Evolutionary conservation across 1,284 basidiomycete species (phyloP).

Genomic region (Sporisorium sorghi): DNA sequence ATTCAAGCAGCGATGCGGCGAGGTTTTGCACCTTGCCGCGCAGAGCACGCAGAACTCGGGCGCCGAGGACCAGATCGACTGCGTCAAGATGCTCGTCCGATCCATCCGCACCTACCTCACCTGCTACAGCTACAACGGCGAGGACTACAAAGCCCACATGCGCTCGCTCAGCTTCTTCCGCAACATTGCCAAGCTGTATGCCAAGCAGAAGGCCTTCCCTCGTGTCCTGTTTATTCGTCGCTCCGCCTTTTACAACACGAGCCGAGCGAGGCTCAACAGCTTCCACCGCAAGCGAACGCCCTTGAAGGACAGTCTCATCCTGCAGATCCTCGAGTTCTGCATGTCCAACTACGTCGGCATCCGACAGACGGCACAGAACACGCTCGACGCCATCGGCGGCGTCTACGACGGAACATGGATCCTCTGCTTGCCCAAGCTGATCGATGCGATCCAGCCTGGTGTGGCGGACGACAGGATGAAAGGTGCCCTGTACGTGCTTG

Average conservation of each 20-base stretch:
- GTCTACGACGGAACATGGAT: constrained; percentile 85
- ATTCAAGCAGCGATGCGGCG: constrained; percentile 78
- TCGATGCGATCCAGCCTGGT: constrained; percentile 75
- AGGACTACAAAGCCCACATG: constrained; percentile 65
- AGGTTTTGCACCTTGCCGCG: constrained; percentile 79
- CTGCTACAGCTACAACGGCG: constrained; percentile 66
- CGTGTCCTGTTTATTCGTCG: constrained; percentile 82
- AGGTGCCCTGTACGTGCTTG: constrained; percentile 88
- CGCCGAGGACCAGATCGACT: constrained; percentile 92
- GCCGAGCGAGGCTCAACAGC: constrained; percentile 77
- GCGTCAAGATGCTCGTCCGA: constrained; percentile 75
- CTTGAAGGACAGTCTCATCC: constrained; percentile 82
- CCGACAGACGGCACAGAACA: constrained; percentile 78
- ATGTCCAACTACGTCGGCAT: constrained; percentile 71
- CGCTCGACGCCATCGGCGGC: constrained; percentile 78
- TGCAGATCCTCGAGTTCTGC: constrained; percentile 83
- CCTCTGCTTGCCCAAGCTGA: constrained; percentile 76
- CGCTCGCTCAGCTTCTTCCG: constrained; percentile 59
- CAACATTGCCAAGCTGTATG: constrained; percentile 74
- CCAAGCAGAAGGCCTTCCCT: constrained; percentile 80
- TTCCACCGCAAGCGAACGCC: constrained; percentile 83
- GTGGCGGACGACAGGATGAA: constrained; percentile 92
- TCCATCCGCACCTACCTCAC: constrained; percentile 60
- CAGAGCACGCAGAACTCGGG: constrained; percentile 72
- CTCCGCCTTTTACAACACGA: constrained; percentile 77